These are phyloP conservation scores for Populus trichocarpa DNA, from an alignment of 441 rosid genomes.

Conservation along the genomic window DNA sequence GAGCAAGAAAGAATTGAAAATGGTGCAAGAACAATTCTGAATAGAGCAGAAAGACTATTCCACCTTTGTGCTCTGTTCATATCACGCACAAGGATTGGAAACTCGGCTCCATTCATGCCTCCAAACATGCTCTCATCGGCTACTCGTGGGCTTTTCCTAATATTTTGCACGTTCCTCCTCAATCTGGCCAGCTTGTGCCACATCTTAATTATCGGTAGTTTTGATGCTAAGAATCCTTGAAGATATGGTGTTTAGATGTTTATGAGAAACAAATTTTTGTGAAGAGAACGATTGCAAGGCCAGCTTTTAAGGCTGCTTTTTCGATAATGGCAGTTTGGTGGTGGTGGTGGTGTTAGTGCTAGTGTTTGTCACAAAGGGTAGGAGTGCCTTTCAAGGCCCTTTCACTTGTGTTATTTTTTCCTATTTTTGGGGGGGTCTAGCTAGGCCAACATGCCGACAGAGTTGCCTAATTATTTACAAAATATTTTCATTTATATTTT, in stretches of 20 bases:
- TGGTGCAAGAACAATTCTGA: conserved; percentile 39
- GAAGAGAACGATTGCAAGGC: conserved; percentile 1
- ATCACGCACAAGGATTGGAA: conserved; percentile 14
- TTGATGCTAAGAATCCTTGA: not conserved
- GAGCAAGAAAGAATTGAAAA: conserved; percentile 61
- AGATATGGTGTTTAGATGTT: not conserved
- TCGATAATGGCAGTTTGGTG: conserved; percentile 31
- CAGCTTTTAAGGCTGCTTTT: conserved; percentile 12
- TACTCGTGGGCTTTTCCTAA: conserved; percentile 55
- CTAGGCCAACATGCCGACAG: conserved; percentile 38
- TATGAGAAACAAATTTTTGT: not conserved
- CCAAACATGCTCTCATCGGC: conserved; percentile 60
- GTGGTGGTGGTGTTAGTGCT: conserved; percentile 41
- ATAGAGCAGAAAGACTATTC: conserved; percentile 33
- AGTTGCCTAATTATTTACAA: conserved; percentile 20
- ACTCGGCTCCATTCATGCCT: conserved; percentile 23
- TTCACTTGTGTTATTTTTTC: conserved; percentile 4
- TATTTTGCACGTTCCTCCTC: conserved; percentile 38
- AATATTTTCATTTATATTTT: not conserved
- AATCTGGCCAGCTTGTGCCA: conserved; percentile 36
- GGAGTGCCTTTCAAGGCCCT: conserved; percentile 29
- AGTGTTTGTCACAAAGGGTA: conserved; percentile 31
- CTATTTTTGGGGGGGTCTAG: conserved; percentile 28
- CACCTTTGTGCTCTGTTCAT: conserved; percentile 13
- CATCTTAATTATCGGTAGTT: conserved; percentile 24